A percentile compares a stretch with the other conserved stretches of the same genome.
phyloP scores from a whole-genome alignment of 441 rosid genomes.

The Erodium moschatum region DNA sequence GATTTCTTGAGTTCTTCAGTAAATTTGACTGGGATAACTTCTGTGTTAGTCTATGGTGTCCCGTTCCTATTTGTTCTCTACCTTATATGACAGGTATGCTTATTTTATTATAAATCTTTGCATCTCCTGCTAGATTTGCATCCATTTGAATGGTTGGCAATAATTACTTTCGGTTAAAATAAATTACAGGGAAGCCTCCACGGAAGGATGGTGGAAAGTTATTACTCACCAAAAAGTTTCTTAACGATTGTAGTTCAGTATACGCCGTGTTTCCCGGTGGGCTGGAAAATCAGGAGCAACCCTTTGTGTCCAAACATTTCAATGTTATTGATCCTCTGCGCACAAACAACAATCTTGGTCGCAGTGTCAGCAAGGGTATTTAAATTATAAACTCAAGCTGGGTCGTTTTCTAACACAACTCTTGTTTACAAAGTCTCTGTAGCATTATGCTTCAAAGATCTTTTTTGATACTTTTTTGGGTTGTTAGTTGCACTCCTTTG shows the following conservation, averaged over 20 bases:
- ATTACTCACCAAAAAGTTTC: constrained; percentile 20
- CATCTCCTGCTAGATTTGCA: not conserved
- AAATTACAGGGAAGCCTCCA: constrained; percentile 18
- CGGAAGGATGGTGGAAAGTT: constrained; percentile 20
- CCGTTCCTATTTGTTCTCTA: no score
- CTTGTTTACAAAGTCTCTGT: not conserved
- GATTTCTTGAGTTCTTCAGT: no score
- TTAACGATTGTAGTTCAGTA: constrained; percentile 13
- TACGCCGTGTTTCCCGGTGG: constrained; percentile 19
- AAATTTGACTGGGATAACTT: no score
- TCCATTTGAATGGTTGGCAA: not conserved
- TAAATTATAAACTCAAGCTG: constrained; percentile 5
- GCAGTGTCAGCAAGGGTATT: constrained; percentile 20
- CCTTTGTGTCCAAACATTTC: constrained; percentile 15
- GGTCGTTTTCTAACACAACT: not conserved
- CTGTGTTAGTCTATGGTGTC: no score
- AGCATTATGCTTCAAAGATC: not conserved
- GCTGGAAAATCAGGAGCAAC: constrained; percentile 12
- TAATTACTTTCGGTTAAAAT: not conserved
- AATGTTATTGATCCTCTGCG: constrained; percentile 25
- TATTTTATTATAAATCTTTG: not conserved
- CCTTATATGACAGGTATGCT: constrained; percentile 18
- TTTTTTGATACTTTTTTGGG: not conserved
- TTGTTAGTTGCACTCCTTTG: not conserved
- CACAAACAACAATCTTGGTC: constrained; percentile 23